phyloP scores from a whole-genome alignment of 345 rosid species.

The Eucalyptus microcorys region DNA sequence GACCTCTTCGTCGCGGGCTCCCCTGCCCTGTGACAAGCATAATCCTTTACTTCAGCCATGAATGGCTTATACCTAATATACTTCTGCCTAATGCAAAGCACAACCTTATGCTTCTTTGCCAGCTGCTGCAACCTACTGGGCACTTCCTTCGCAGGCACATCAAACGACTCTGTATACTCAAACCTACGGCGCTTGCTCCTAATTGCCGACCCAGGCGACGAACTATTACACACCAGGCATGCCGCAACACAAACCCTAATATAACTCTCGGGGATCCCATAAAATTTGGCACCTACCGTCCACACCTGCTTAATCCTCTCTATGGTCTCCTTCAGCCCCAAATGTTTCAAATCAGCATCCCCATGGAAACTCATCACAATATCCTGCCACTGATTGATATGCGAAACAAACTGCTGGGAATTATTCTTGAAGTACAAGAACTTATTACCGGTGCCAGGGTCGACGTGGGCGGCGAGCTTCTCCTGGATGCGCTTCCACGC shows the following conservation, averaged over 20 bases:
- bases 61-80: conserved; percentile 94
- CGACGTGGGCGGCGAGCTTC: conserved; percentile 70
- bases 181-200: conserved; percentile 78
- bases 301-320: conserved; percentile 92
- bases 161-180: conserved; percentile 91
- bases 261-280: conserved; percentile 95
- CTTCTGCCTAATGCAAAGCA: conserved; percentile 96
- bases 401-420: conserved; percentile 83
- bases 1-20: conserved; percentile 86
- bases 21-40: conserved; percentile 99
- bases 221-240: conserved; percentile 55
- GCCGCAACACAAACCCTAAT: conserved; percentile 95
- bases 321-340: conserved; percentile 85
- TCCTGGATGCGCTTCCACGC: conserved; percentile 99
- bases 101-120: conserved; percentile 95
- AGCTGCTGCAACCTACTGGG: conserved; percentile 77
- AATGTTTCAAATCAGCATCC: conserved; percentile 82
- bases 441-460: conserved; percentile 59
- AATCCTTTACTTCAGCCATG: conserved; percentile 99
- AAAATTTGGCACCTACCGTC: conserved; percentile 94
- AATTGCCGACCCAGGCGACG: conserved; percentile 61
- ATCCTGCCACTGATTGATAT: conserved; percentile 87
- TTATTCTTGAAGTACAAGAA: conserved; percentile 91
- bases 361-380: conserved; percentile 89
- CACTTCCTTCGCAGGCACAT: conserved; percentile 95